These are phyloP conservation scores for Hanseniaspora singularis DNA, from an alignment of 805 yeast genomes.

Conservation along the genomic window DNA sequence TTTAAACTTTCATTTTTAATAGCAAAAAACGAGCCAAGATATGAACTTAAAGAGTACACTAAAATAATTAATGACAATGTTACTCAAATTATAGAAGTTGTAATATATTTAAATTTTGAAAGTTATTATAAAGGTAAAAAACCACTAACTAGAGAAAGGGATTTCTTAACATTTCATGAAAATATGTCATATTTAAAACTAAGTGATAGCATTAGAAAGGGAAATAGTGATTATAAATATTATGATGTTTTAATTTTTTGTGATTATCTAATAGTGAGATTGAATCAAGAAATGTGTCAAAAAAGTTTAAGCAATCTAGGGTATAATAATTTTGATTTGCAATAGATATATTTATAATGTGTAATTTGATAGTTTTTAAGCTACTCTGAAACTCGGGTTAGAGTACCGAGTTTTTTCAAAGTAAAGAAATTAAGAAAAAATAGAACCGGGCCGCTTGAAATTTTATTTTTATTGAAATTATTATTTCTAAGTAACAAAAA, in stretches of 20 bases:
- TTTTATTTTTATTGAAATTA: too few relatives aligned
- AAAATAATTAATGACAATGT: too few relatives aligned
- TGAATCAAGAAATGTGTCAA: not conserved
- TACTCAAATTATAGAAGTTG: not conserved
- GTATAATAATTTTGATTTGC: not conserved
- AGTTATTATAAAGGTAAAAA: not conserved
- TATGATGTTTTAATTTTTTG: not conserved
- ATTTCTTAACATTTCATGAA: conserved; percentile 10
- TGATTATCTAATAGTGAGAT: not conserved
- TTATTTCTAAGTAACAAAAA: too few relatives aligned
- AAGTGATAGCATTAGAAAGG: not conserved
- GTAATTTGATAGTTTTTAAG: too few relatives aligned
- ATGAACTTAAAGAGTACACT: too few relatives aligned
- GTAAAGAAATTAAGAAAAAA: too few relatives aligned
- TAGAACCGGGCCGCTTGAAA: too few relatives aligned
- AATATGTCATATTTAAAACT: conserved; percentile 7
- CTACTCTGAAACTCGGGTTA: too few relatives aligned
- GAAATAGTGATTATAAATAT: conserved; percentile 2
- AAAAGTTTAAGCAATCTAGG: not conserved
- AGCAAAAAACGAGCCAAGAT: too few relatives aligned
- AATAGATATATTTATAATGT: not conserved
- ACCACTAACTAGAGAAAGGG: not conserved
- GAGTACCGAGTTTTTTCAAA: too few relatives aligned
- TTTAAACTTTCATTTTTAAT: too few relatives aligned
- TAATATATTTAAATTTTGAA: not conserved